Evolutionary conservation across 129 eudicot genomes (phyloP), one percentile per base, ranked within the genome.

Genomic region (Chrysanthemum makinoi): DNA sequence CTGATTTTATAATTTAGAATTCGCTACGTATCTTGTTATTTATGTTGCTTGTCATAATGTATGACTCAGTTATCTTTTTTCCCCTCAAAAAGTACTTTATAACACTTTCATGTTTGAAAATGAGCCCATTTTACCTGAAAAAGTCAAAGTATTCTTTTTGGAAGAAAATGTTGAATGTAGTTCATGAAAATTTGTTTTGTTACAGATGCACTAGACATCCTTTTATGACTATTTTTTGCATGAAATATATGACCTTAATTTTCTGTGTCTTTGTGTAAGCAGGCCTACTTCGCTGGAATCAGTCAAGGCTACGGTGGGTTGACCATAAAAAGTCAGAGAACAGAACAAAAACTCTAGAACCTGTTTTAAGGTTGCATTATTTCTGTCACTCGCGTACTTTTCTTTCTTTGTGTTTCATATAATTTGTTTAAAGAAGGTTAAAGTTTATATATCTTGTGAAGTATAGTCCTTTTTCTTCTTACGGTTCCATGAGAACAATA

Each of bases 281-380:
- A 87, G 89, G 87, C 56, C 75, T 73, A 68, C 83, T 77, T 70
- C 83, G 68, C 43, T 90, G 97, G 97, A 87, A 79, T 74, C 91
- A 87, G 35, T 67, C 50, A 9, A 79, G 94, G 66, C 76, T 59
- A 57, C 84, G 79, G 62, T 90, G 94, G 94, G 54, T 75, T 54
- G 90, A 77, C 74, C 64, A n/a, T 71, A 81, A 74, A 65, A 83
- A 78, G 65, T 48, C 80, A n/a, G 80, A 69, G 50, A 69, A 17
- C 48, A 62, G 47, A 65, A 66, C 64, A 9, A 72, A 85, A 74
- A 70, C 69, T 43, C 79, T 20, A 22, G 81, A 82, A 61, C 83
- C 85, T 43, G 62, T 75, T 51, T 79, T 87, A 74, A 83, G 86
- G 97, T 87, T 68, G 6, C 3, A 58, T 43, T 35, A 19, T 44